Evolutionary conservation across 2,329 filamentous ascomycete species (phyloP).

Genomic region (Epicoccum nigrum): DNA sequence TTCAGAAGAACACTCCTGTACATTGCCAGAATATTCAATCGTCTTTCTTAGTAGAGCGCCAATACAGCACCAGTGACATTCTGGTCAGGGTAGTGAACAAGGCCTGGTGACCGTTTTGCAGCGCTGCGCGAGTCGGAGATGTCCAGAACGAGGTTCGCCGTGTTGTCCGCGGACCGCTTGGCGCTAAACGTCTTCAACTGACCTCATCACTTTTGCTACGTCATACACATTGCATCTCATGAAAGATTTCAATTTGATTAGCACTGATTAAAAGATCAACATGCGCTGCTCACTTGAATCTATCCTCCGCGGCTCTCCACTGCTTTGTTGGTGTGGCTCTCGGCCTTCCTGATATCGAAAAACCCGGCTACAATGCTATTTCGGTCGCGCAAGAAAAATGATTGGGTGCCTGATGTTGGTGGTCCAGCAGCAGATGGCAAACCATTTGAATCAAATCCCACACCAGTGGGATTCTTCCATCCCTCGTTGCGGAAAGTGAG

Average conservation of each 20-base stretch:
- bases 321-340: neutral
- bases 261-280: neutral
- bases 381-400: slow-evolving; percentile 6
- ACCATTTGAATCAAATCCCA: slow-evolving; percentile 25
- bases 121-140: neutral
- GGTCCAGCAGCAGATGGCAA: slow-evolving; percentile 16
- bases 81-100: neutral
- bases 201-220: slow-evolving; percentile 16
- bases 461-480: slow-evolving; percentile 56
- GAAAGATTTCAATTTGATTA: neutral
- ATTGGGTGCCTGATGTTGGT: slow-evolving; percentile 15
- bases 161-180: slow-evolving; percentile 3
- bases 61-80: neutral
- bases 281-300: slow-evolving; percentile 2
- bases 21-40: neutral
- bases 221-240: slow-evolving; percentile 2
- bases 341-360: neutral
- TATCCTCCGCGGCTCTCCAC: neutral
- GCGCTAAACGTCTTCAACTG: slow-evolving; percentile 7
- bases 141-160: neutral
- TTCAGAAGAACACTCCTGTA: neutral
- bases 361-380: slow-evolving; percentile 10
- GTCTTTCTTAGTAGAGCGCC: neutral
- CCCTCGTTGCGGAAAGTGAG: slow-evolving; percentile 48
- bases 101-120: neutral